These are phyloP conservation scores for Emericellopsis cladophorae DNA, from an alignment of 2,329 filamentous ascomycete species.

Conservation along the genomic window DNA sequence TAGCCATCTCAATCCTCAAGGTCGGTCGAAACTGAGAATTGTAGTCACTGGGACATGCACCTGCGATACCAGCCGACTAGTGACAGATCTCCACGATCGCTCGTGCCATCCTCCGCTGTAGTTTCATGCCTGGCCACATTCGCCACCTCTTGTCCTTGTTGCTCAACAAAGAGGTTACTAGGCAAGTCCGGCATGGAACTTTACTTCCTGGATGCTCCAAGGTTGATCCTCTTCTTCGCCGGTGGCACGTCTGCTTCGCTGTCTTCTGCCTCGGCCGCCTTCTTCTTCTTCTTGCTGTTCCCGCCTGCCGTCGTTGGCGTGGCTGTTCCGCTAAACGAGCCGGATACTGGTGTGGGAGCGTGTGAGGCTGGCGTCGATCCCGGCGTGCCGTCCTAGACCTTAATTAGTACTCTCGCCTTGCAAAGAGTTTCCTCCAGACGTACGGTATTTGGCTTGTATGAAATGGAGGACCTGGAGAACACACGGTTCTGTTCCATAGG, in stretches of 20 bases:
- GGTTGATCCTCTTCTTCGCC: constrained; percentile 43
- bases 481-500: constrained; percentile 61
- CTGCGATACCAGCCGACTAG: no score
- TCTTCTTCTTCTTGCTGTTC: constrained; percentile 36
- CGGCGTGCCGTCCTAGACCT: constrained; percentile 25
- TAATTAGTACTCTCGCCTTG: constrained; percentile 8
- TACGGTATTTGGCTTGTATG: constrained; percentile 33
- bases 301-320: constrained; percentile 35
- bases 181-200: background rate
- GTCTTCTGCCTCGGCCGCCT: constrained; percentile 34
- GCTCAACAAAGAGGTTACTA: background rate
- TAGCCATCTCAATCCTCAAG: no score
- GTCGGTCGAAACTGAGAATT: no score
- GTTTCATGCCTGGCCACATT: background rate
- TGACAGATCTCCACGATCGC: no score
- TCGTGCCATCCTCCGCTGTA: no score
- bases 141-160: background rate
- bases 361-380: constrained; percentile 33
- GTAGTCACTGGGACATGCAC: no score
- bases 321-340: constrained; percentile 33
- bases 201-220: constrained; percentile 40
- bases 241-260: constrained; percentile 45
- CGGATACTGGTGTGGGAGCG: constrained; percentile 42
- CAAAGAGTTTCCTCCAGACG: background rate
- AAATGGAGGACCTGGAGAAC: constrained; percentile 55